Base-by-base conservation (phyloP, 23 red algal species). In the Porphyridium purpureum region DNA sequence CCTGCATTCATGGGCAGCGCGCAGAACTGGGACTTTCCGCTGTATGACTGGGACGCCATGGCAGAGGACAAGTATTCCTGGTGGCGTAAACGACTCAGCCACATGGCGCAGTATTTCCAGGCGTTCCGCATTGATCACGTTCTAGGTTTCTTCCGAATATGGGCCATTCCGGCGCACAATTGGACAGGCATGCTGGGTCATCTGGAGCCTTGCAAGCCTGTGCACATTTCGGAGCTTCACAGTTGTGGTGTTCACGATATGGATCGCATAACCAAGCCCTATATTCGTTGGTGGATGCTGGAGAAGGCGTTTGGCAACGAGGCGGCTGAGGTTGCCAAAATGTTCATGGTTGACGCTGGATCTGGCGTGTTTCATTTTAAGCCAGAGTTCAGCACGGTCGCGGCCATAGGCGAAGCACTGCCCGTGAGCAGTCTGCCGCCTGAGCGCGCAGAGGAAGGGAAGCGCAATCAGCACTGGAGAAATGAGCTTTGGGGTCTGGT, bases 61-160 rank as follows among this genome's bases (percentile, higher is more conserved):
- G 73, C 69, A 14, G 28, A 64, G 46, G 76, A 94, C 55, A 62
- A 77, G 32, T 94, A 84, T 59, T 54, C 47, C 14, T 94, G 87
- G 87, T 94, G 87, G 87, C 76, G 87, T 33, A 32, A 35, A 29
- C 75, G 87, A 51, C 67, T 94, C 52, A 15, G 44, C 0, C 64
- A 82, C 34, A 83, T 94, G 77, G 54, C 68, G 26, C 71, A 83
- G 24, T 82, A 83, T 46, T 94, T 94, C 65, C 76, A 83, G 19
- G 87, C 87, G 5, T 94, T 79, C 54, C 87, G 77, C 35, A 94
- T 94, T 48, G 77, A 84, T 55, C 87, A 94, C 41, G 81, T 83
- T 58, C 59, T 84, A 14, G 77, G 87, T 50, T 84, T 94, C 32
- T 83, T 94, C 47, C 76, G 87, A 14, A 84, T 84, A 24, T 94